Percentiles rank a stretch among this genome's conserved stretches.
Conservation (phyloP, 495 filamentous ascomycete species). For the Aspergillus affinis region DNA sequence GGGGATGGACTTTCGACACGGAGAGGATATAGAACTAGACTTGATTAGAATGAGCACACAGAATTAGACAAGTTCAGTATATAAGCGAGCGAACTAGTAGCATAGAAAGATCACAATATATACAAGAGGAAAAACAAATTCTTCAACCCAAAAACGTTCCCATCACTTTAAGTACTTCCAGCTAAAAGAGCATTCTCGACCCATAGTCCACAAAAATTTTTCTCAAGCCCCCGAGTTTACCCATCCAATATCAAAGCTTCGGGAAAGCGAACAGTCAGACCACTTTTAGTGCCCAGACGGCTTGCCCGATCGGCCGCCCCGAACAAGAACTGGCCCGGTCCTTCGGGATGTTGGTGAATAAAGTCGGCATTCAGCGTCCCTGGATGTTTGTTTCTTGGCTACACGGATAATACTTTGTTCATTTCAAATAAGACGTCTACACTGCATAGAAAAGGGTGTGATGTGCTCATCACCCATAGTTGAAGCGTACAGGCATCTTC, state of each 20-base stretch:
- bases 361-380: background rate
- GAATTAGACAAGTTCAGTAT: too few species aligned
- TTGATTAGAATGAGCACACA: background rate
- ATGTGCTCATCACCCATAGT: too few species aligned
- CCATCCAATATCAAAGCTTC: constrained; percentile 5
- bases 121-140: too few species aligned
- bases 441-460: too few species aligned
- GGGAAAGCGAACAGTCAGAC: constrained; percentile 3
- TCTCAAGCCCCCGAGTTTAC: background rate
- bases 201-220: background rate
- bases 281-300: constrained; percentile 5
- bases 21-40: background rate
- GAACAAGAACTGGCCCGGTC: too few species aligned
- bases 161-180: constrained; percentile 2
- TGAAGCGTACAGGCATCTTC: background rate
- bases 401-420: too few species aligned
- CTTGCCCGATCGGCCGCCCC: constrained; percentile 4
- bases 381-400: too few species aligned
- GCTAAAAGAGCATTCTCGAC: background rate
- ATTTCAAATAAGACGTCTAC: too few species aligned
- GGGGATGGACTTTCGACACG: background rate
- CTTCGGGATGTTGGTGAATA: too few species aligned
- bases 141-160: background rate
- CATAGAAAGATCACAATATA: too few species aligned
- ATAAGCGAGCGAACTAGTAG: too few species aligned